phyloP scores from a whole-genome alignment of 2,329 filamentous ascomycete species.

The Talaromyces funiculosus region DNA sequence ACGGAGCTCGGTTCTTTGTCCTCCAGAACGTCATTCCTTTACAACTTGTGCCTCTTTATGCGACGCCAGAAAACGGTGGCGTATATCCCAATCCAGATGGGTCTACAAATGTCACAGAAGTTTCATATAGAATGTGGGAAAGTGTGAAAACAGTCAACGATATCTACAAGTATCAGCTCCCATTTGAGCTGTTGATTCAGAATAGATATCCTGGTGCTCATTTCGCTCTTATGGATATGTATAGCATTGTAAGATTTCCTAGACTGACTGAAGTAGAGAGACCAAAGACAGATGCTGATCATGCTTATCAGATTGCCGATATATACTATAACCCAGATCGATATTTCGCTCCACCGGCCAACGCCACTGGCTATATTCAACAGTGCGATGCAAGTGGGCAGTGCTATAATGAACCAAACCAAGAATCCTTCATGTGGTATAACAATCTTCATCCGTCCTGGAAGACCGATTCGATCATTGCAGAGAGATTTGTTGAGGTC shows the following conservation, averaged over 20 bases:
- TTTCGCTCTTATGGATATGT: conserved; percentile 63
- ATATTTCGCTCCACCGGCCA: conserved; percentile 59
- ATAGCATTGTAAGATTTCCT: conserved; percentile 46
- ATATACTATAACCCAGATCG: conserved; percentile 55
- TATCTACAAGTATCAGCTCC: conserved; percentile 48
- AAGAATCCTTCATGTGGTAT: conserved; percentile 65
- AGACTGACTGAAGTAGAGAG: neutral
- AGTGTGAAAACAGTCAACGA: conserved; percentile 47
- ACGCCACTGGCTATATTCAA: conserved; percentile 55
- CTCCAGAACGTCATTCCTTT: conserved; percentile 65
- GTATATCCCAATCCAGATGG: conserved; percentile 41
- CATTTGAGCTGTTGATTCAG: conserved; percentile 40
- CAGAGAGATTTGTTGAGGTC: conserved; percentile 52
- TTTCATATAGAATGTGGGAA: conserved; percentile 49
- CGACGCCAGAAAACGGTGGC: conserved; percentile 43
- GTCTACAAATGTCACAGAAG: conserved; percentile 46
- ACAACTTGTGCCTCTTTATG: conserved; percentile 63
- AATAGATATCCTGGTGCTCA: conserved; percentile 50
- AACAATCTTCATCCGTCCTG: conserved; percentile 69
- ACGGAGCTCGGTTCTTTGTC: conserved; percentile 65
- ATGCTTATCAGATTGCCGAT: conserved; percentile 49
- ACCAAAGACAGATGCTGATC: neutral
- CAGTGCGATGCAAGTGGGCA: conserved; percentile 46
- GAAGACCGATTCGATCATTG: conserved; percentile 55
- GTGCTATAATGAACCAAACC: conserved; percentile 39